Evolutionary conservation across 208 protist genomes (phyloP).

Genomic region (Wallacemonas sp.): DNA sequence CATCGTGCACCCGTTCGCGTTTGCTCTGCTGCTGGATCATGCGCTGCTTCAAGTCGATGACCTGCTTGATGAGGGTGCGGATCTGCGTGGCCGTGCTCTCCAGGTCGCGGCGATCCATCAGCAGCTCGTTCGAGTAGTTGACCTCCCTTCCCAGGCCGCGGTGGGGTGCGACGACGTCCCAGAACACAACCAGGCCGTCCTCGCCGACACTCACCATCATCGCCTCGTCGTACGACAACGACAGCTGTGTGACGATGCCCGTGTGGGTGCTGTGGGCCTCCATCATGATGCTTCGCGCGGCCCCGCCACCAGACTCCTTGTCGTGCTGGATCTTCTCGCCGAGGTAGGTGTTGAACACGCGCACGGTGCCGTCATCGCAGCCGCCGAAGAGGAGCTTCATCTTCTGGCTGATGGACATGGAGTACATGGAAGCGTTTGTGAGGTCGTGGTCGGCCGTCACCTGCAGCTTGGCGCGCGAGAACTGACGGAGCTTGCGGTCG

Average conservation of each 20-base stretch:
- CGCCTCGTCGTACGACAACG: slow-evolving; percentile 90
- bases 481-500: slow-evolving; percentile 92
- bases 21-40: slow-evolving; percentile 94
- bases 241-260: slow-evolving; percentile 81
- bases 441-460: slow-evolving; percentile 72
- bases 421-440: slow-evolving; percentile 69
- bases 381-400: slow-evolving; percentile 94
- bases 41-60: slow-evolving; percentile 92
- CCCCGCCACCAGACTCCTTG: slow-evolving; percentile 27
- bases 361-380: slow-evolving; percentile 92
- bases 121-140: slow-evolving; percentile 93
- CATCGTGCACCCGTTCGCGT: slow-evolving; percentile 93
- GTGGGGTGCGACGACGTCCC: slow-evolving; percentile 91
- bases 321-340: slow-evolving; percentile 70
- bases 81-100: slow-evolving; percentile 84
- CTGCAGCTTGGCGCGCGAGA: slow-evolving; percentile 69
- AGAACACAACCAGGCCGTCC: slow-evolving; percentile 92
- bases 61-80: slow-evolving; percentile 68
- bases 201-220: slow-evolving; percentile 94
- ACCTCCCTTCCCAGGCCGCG: slow-evolving; percentile 71
- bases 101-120: slow-evolving; percentile 93
- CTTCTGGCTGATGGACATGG: slow-evolving; percentile 84
- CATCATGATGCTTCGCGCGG: slow-evolving; percentile 65
- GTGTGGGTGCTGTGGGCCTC: slow-evolving; percentile 87
- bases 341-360: slow-evolving; percentile 90